Base-by-base conservation (phyloP, 768 basidiomycete species). In the Fibroporia radiculosa region DNA sequence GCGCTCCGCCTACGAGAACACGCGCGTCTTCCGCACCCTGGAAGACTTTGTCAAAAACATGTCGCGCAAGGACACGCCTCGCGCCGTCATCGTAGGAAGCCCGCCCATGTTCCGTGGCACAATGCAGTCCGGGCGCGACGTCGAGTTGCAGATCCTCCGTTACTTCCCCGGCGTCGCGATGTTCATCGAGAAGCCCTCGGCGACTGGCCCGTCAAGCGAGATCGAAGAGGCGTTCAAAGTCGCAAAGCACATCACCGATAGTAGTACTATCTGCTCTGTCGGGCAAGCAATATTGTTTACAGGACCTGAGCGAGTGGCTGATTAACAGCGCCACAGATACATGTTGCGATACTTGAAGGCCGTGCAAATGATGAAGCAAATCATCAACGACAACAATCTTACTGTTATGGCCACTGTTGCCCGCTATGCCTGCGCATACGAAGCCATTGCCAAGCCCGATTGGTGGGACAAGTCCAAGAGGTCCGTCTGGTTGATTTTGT, bases 401-500 rank as follows among this genome's bases (percentile, higher is more conserved):
- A 85, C 84, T 18, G 93, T 99, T 41, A 97, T 98, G 93, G 75
- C 84, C 36, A 98, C 95, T 27, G 82, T 93, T 53, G 93, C 93
- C 6, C 84, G 95, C 47, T 99, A 97, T 66, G 91, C 90, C 10
- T 84, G 83, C 56, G 89, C 88, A 31, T 93, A 91, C 56, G 77
- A 86, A 61, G 65, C 76, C 19, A 88, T 87, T 47, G 74, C 76
- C 10, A 90, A 91, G 64, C 76, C 74, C 3, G 85, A 92, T 51
- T 93, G 92, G 92, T 93, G 92, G 92, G 82, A 91, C 71, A 93
- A 92, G 66, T 78, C 84, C 19, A 87, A 78, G 70, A 88, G 83
- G 81, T 79, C 41, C 20, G n/a, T n/a, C n/a, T n/a, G n/a, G n/a
- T n/a, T n/a, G n/a, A n/a, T n/a, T n/a, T n/a, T 51, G 38, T 6